Percentiles rank a stretch among this genome's conserved stretches.
Conservation (phyloP, 805 yeast genomes). For the Maudiozyma pseudohumilis region DNA sequence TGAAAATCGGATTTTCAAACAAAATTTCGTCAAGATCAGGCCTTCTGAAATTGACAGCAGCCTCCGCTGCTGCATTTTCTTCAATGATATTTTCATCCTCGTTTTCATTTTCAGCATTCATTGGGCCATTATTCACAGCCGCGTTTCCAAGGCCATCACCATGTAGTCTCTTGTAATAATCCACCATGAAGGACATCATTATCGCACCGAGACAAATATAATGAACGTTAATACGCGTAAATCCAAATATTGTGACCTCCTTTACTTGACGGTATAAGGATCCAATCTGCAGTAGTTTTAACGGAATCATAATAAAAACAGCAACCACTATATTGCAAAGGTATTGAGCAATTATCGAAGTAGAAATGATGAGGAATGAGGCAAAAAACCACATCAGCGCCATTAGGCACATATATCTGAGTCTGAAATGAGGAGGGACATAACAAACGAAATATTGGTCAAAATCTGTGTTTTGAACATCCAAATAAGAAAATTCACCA, state of each 20-base stretch:
- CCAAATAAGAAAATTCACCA: constrained; percentile 37
- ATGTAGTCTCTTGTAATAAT: constrained; percentile 11
- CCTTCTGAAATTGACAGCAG: neutral
- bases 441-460: constrained; percentile 65
- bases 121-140: neutral
- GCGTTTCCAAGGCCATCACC: constrained; percentile 10
- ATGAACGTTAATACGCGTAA: constrained; percentile 13
- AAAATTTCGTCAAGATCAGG: constrained; percentile 5
- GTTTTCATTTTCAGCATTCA: neutral
- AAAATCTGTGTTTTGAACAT: constrained; percentile 33
- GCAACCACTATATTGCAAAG: constrained; percentile 9
- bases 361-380: constrained; percentile 21
- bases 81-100: neutral
- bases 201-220: constrained; percentile 16
- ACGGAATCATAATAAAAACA: constrained; percentile 6
- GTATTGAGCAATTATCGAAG: constrained; percentile 15
- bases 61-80: neutral
- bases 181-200: constrained; percentile 9
- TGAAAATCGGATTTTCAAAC: constrained; percentile 5
- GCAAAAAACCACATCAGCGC: constrained; percentile 39
- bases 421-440: constrained; percentile 68
- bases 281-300: constrained; percentile 1
- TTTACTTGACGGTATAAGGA: neutral
- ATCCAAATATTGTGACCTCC: constrained; percentile 1
- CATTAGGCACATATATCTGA: constrained; percentile 39